phyloP scores from a whole-genome alignment of 1,139 yeast genomes.

The Williopsis jadinii region DNA sequence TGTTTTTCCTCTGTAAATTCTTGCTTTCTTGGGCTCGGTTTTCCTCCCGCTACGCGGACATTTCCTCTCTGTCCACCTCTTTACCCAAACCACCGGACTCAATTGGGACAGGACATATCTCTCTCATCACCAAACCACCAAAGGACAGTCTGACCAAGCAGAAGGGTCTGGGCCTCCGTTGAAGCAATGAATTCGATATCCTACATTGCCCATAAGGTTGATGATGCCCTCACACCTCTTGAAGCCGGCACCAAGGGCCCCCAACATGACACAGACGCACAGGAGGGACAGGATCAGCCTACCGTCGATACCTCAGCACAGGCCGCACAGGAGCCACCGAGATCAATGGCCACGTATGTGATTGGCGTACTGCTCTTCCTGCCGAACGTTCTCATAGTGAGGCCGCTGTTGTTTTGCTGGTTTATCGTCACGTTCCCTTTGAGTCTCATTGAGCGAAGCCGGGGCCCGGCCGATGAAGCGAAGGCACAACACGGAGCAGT shows the following conservation, averaged over 20 bases:
- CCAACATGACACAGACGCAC: background rate
- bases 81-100: no score
- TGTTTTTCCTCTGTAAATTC: no score
- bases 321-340: no score
- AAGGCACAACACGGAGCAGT: no score
- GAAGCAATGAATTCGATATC: slow-evolving; percentile 29
- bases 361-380: slow-evolving; percentile 28
- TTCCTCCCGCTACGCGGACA: no score
- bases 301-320: background rate
- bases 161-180: background rate
- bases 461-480: no score
- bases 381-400: slow-evolving; percentile 36
- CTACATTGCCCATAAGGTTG: slow-evolving; percentile 28
- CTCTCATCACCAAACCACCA: background rate
- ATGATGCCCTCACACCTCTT: slow-evolving; percentile 21
- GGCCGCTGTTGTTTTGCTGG: slow-evolving; percentile 40
- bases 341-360: slow-evolving; percentile 1
- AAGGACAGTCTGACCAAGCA: background rate
- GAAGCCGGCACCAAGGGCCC: slow-evolving; percentile 3
- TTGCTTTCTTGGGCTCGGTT: no score
- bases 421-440: slow-evolving; percentile 43
- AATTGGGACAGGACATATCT: no score
- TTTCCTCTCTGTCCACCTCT: no score
- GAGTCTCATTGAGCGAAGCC: slow-evolving; percentile 28
- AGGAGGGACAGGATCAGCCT: background rate